Evolutionary conservation across 225 moss, liverwort and hornwort genomes (phyloP), one percentile per base, ranked within the genome.

Genomic region (Sphagnum contortum): DNA sequence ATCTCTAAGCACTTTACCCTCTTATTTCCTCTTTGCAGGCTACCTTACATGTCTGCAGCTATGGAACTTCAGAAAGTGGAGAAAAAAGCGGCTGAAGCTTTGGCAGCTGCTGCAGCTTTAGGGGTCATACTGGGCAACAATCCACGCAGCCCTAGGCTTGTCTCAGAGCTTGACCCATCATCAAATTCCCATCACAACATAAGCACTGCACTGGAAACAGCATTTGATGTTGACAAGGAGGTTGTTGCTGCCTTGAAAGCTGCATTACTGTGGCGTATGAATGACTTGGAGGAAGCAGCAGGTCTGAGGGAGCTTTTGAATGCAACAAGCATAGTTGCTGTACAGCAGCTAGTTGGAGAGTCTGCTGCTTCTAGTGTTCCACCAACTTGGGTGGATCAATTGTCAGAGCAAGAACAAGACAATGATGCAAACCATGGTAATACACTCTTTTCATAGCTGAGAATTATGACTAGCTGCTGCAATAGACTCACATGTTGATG

Each of bases 211-310:
- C 66, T 78, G 60, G 78, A 78, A 60, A 70, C 78, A 44, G 78
- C 74, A 9, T 78, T 78, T 57, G 78, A 78, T 68, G 78, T 78
- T 13, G 78, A 78, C 78, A 78, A 78, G 70, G 68, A 64, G 48
- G 78, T 78, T 3, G 71, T 57, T 48, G 64, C 78, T 48, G 78
- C 74, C 61, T 71, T 78, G 66, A 78, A 53, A 68, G 70, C 74
- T 46, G 78, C 73, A 44, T 70, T 78, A 6, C 44, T 74, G 56
- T 70, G 74, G 52, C 74, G 74, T 50, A 57, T 68, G 50, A 56
- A 12, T 57, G 78, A 78, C 48, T 61, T 78, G 64, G 12, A 74
- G 70, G 78, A 78, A 57, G 70, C 73, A 46, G 29, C 29, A 29
- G 29, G 29, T 29, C 29, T 29, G 29, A 29, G 29, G 1, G 78